These are phyloP conservation scores for Starmera pachycereana DNA, from an alignment of 805 yeast genomes.

Conservation along the genomic window DNA sequence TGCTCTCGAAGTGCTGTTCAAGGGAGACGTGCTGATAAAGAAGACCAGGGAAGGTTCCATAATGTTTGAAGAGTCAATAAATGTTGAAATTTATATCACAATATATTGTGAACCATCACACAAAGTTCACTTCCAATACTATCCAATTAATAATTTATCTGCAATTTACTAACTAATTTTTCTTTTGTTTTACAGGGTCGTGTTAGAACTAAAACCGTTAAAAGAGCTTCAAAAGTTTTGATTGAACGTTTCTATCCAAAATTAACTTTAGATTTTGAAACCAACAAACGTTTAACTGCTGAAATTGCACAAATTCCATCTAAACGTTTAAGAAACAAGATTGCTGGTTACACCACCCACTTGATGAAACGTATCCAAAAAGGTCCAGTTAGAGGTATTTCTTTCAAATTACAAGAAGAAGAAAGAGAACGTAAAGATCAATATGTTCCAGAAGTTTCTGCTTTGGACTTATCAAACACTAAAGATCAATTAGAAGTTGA, in stretches of 20 bases:
- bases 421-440: constrained; percentile 99
- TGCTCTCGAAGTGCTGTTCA: too few relatives aligned
- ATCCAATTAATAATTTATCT: not conserved
- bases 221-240: constrained; percentile 99
- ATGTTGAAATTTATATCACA: too few relatives aligned
- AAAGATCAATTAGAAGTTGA: constrained; percentile 96
- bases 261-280: constrained; percentile 98
- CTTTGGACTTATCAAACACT: constrained; percentile 95
- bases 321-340: constrained; percentile 99
- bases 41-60: too few relatives aligned
- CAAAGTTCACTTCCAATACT: not conserved
- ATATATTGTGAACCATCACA: not conserved
- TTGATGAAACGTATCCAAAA: constrained; percentile 99
- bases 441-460: constrained; percentile 99
- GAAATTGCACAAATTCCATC: constrained; percentile 99
- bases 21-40: too few relatives aligned
- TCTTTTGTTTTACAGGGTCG: constrained; percentile 75
- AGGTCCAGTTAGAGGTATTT: constrained; percentile 99
- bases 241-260: constrained; percentile 99
- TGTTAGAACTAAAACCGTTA: constrained; percentile 99
- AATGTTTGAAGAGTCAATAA: too few relatives aligned
- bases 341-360: constrained; percentile 99
- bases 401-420: constrained; percentile 99
- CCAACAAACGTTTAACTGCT: constrained; percentile 98
- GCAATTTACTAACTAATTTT: constrained; percentile 2